phyloP scores from a whole-genome alignment of 208 protist species.

The Leishmania braziliensis region DNA sequence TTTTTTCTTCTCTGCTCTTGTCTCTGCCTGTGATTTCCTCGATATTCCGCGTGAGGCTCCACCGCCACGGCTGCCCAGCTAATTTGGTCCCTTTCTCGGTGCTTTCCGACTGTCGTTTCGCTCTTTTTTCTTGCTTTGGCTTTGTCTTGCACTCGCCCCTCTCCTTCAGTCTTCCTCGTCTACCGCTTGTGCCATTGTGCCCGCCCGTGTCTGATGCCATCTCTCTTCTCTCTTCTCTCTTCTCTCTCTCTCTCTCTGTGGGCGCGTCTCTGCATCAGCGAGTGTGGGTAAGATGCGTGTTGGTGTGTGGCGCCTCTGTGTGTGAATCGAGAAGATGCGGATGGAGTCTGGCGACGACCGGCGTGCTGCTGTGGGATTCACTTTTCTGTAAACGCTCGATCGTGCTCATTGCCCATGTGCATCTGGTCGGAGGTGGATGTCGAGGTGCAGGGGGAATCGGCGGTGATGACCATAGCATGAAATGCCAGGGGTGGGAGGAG shows the following conservation, averaged over 20 bases:
- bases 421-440: not conserved
- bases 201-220: not conserved
- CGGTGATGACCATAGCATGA: too few relatives aligned
- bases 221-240: not conserved
- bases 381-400: not conserved
- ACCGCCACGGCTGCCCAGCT: not conserved
- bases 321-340: not conserved
- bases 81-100: not conserved
- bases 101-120: not conserved
- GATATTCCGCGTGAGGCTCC: not conserved
- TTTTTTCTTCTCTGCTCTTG: not conserved
- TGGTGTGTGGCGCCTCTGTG: not conserved
- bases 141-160: not conserved
- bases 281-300: not conserved
- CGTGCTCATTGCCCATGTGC: not conserved
- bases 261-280: not conserved
- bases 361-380: not conserved
- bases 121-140: not conserved
- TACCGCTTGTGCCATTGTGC: not conserved
- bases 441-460: not conserved
- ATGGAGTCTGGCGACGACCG: not conserved
- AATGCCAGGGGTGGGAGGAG: not conserved
- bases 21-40: not conserved
- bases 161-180: not conserved
- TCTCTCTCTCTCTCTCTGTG: not conserved